phyloP scores from a whole-genome alignment of 73 alveolate species.

The Durusdinium trenchii region DNA sequence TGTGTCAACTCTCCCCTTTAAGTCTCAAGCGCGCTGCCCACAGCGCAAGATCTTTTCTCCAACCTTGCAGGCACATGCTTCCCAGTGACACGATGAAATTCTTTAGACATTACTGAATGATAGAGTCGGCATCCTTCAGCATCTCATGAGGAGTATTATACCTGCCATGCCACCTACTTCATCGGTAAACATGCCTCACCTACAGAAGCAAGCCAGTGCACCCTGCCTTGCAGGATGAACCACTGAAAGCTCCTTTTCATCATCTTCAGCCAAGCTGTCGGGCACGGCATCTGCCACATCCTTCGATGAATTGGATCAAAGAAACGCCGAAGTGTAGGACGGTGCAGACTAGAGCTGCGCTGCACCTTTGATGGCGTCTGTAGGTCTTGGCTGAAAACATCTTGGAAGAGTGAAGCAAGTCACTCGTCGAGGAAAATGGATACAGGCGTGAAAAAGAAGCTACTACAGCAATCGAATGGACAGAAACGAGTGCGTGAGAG shows the following conservation, averaged over 20 bases:
- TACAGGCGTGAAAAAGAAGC: too few species aligned
- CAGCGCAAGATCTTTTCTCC: constrained; percentile 80
- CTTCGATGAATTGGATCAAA: not conserved
- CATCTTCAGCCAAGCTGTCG: constrained; percentile 83
- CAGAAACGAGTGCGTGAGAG: not conserved
- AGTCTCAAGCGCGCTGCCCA: constrained; percentile 50
- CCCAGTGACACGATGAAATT: not conserved
- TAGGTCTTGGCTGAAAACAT: too few species aligned
- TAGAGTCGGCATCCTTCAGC: too few species aligned
- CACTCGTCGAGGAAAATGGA: too few species aligned
- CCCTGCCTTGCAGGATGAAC: constrained; percentile 86
- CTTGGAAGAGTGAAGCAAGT: too few species aligned
- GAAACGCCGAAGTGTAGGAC: not conserved
- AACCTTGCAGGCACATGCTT: constrained; percentile 25
- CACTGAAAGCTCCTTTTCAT: constrained; percentile 90
- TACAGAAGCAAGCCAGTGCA: too few species aligned
- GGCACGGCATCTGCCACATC: constrained; percentile 88
- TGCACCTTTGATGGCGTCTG: too few species aligned
- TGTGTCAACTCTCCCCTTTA: not conserved
- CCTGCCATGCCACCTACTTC: too few species aligned
- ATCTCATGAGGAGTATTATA: too few species aligned
- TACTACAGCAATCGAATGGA: too few species aligned
- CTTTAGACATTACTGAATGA: too few species aligned
- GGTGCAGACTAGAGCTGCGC: not conserved
- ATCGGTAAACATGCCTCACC: too few species aligned